A percentile compares a stretch with the other conserved stretches of the same genome.
phyloP scores from a whole-genome alignment of 2,329 filamentous ascomycete species.

The Trichoderma citrinoviride region DNA sequence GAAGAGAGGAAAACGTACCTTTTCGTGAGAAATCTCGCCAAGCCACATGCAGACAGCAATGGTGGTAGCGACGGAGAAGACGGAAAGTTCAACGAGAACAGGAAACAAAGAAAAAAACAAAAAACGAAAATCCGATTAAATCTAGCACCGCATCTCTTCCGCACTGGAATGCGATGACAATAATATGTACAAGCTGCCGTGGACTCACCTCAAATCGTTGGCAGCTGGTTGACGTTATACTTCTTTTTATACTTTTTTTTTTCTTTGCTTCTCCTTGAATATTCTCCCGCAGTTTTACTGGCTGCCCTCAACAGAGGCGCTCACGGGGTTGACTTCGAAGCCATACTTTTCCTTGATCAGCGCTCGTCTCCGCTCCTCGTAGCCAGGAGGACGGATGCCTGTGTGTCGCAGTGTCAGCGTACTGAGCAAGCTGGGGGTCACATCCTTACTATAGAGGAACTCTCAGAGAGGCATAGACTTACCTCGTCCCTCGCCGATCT shows the following conservation, averaged over 20 bases:
- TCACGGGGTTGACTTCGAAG: slow-evolving; percentile 72
- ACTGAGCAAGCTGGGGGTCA: too few species aligned
- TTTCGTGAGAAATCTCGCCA: neutral
- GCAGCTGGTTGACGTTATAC: slow-evolving; percentile 6
- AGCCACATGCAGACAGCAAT: neutral
- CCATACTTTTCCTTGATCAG: slow-evolving; percentile 85
- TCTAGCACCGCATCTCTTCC: slow-evolving; percentile 41
- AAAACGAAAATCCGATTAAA: slow-evolving; percentile 40
- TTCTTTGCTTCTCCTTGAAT: neutral
- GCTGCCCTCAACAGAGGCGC: slow-evolving; percentile 47
- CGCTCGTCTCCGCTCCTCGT: slow-evolving; percentile 78
- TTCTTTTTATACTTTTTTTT: neutral
- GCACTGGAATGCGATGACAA: slow-evolving; percentile 33
- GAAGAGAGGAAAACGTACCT: slow-evolving; percentile 28
- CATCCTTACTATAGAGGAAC: neutral
- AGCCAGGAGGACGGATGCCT: slow-evolving; percentile 81
- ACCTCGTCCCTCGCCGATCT: slow-evolving; percentile 88
- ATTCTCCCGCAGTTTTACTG: slow-evolving; percentile 30
- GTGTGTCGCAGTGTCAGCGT: slow-evolving; percentile 37
- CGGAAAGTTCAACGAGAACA: too few species aligned
- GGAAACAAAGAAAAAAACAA: slow-evolving; percentile 21
- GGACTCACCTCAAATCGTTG: slow-evolving; percentile 29
- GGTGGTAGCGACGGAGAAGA: neutral
- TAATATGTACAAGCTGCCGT: slow-evolving; percentile 36
- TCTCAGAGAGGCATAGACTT: slow-evolving; percentile 31